Base-by-base conservation (phyloP, 768 basidiomycete species). In the Mycena latifolia region DNA sequence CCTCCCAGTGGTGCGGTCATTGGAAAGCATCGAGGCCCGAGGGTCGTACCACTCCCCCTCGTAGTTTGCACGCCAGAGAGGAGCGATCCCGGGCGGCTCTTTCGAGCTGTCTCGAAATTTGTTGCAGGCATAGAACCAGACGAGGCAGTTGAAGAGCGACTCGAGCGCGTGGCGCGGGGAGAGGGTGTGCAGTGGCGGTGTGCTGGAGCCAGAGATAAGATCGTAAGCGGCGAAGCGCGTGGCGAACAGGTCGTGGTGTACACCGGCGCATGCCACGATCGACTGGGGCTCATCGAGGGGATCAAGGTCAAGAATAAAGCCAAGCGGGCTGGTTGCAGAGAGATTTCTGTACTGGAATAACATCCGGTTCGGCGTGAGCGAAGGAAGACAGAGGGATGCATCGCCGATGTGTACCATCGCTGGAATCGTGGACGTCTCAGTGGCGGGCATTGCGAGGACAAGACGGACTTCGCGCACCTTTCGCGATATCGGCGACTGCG, bases 141-240 rank as follows among this genome's bases (percentile, higher is more conserved):
- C 31, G 52, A 62, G 59, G 10, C 20, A 7, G 53, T 55, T 31
- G 43, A 54, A 62, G 45, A 54, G 61, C 39, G 59, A 28, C 39
- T 61, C 59, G 27, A 61, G 37, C 35, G 37, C 48, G 48, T 61
- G 59, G 28, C 59, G 59, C n/a, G 47, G 47, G 46, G 35, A 11
- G 24, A 18, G 33, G 15, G 28, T 31, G 28, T 7, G 17, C 37
- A 14, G 37, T 14, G 37, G 8, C 15, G 41, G 18, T 2, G 9
- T 1, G n/a, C 22, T 9, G 11, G 56, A 8, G 2, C 14, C 18
- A n/a, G 46, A 33, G 22, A 35, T 58, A 11, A 58, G 55, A 20
- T 57, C 55, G 28, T 57, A 47, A 22, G 56, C 28, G 22, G 45
- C 56, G 17, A 28, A 48, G 31, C 45, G 56, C 14, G 25, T 1